These are phyloP conservation scores for Schizosaccharomyces cryophilus DNA, from an alignment of 805 yeast species.

Conservation along the genomic window DNA sequence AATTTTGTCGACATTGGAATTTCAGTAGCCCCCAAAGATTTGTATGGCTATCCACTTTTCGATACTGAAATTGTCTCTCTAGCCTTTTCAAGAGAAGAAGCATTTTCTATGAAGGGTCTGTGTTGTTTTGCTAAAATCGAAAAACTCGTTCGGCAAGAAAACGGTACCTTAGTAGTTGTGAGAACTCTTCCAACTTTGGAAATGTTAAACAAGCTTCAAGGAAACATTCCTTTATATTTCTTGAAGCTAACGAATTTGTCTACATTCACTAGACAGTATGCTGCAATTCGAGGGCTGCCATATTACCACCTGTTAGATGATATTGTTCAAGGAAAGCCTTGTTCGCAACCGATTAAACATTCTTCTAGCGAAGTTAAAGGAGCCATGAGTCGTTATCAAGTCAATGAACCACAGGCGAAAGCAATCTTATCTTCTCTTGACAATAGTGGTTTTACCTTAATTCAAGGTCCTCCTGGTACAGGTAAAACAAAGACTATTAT, in stretches of 20 bases:
- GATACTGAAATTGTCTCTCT: conserved; percentile 45
- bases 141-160: conserved; percentile 34
- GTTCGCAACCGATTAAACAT: neutral
- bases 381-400: conserved; percentile 23
- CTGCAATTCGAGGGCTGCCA: conserved; percentile 56
- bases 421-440: conserved; percentile 58
- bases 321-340: conserved; percentile 43
- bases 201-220: conserved; percentile 31
- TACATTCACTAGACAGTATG: conserved; percentile 78
- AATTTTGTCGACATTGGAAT: conserved; percentile 73
- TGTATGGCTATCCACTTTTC: conserved; percentile 29
- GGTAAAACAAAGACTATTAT: conserved; percentile 94
- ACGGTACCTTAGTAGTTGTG: conserved; percentile 49
- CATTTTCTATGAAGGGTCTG: conserved; percentile 7
- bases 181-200: conserved; percentile 29
- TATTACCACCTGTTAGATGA: conserved; percentile 54
- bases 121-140: conserved; percentile 63
- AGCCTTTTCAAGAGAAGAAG: neutral
- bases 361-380: conserved; percentile 15
- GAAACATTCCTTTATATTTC: conserved; percentile 38
- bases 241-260: conserved; percentile 59
- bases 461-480: conserved; percentile 93
- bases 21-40: conserved; percentile 29
- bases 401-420: conserved; percentile 72
- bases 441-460: conserved; percentile 56